These are phyloP conservation scores for Oropetium thomaeum DNA, from an alignment of 176 grass and related monocot species.

Conservation along the genomic window DNA sequence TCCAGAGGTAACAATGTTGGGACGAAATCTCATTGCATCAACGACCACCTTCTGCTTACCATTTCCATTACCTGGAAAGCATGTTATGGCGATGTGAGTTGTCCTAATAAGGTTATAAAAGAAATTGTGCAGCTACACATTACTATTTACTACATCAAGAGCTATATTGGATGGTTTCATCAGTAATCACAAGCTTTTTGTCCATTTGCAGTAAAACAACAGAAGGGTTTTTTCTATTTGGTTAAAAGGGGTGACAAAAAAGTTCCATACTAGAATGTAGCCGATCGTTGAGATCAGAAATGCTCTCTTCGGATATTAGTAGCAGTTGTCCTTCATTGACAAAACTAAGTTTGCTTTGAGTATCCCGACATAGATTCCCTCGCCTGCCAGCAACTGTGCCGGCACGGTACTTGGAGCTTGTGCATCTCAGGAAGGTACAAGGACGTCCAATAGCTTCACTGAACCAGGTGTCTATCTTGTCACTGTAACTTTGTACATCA, in stretches of 20 bases:
- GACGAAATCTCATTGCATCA: slow-evolving; percentile 76
- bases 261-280: slow-evolving; percentile 57
- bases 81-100: slow-evolving; percentile 15
- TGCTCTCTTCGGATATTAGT: slow-evolving; percentile 76
- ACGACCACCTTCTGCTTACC: slow-evolving; percentile 32
- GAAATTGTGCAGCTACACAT: background rate
- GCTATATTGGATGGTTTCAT: background rate
- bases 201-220: background rate
- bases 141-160: background rate
- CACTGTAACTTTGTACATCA: slow-evolving; percentile 55
- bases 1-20: slow-evolving; percentile 86
- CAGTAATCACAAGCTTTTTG: background rate
- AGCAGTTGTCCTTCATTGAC: slow-evolving; percentile 88
- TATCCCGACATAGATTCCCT: slow-evolving; percentile 59
- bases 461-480: slow-evolving; percentile 83
- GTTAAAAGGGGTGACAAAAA: background rate
- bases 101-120: background rate
- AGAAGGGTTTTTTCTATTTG: background rate
- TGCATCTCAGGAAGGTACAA: slow-evolving; percentile 82
- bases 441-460: slow-evolving; percentile 58
- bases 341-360: slow-evolving; percentile 72
- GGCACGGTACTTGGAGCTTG: slow-evolving; percentile 50
- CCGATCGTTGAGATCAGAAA: slow-evolving; percentile 69
- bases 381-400: slow-evolving; percentile 26
- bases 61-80: slow-evolving; percentile 32